These are phyloP conservation scores for Dionaea muscipula DNA, from an alignment of 179 eudicot species.

Conservation along the genomic window DNA sequence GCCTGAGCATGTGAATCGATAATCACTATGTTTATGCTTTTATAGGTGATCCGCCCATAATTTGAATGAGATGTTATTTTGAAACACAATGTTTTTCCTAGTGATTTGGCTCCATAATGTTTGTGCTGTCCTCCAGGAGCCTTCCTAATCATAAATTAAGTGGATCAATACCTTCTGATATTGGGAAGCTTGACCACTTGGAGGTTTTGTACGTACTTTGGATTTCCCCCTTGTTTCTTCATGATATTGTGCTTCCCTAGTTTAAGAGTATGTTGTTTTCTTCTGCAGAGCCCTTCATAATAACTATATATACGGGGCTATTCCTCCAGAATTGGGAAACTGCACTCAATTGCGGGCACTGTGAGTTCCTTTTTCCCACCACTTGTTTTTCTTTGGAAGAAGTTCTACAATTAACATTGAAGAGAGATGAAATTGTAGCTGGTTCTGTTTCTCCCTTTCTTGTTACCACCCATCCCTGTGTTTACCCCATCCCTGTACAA, in stretches of 20 bases:
- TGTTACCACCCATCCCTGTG: too few relatives aligned
- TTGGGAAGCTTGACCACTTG: conserved; percentile 80
- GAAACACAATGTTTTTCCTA: not conserved
- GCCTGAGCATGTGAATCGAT: too few relatives aligned
- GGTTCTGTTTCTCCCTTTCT: too few relatives aligned
- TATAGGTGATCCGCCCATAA: too few relatives aligned
- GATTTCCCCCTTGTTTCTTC: conserved; percentile 5
- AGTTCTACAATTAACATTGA: too few relatives aligned
- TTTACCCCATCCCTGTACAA: too few relatives aligned
- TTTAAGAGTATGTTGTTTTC: conserved; percentile 9
- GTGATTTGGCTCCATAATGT: not conserved
- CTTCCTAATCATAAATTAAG: conserved; percentile 78
- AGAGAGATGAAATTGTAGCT: too few relatives aligned
- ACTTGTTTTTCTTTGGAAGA: too few relatives aligned
- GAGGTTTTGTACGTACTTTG: conserved; percentile 60
- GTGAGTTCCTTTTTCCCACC: conserved; percentile 36
- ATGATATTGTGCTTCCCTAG: conserved; percentile 2
- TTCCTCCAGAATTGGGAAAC: conserved; percentile 85
- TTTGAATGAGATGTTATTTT: too few relatives aligned
- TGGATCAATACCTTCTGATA: conserved; percentile 77
- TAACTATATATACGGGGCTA: conserved; percentile 74
- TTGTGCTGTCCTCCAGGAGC: conserved; percentile 32
- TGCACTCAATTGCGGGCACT: conserved; percentile 71
- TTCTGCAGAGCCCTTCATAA: conserved; percentile 68
- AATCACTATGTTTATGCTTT: too few relatives aligned